Percentiles rank a stretch among this genome's conserved stretches.
These are phyloP conservation scores for Bocquillonia castaneifolia DNA, from an alignment of 441 rosid genomes.

Conservation along the genomic window DNA sequence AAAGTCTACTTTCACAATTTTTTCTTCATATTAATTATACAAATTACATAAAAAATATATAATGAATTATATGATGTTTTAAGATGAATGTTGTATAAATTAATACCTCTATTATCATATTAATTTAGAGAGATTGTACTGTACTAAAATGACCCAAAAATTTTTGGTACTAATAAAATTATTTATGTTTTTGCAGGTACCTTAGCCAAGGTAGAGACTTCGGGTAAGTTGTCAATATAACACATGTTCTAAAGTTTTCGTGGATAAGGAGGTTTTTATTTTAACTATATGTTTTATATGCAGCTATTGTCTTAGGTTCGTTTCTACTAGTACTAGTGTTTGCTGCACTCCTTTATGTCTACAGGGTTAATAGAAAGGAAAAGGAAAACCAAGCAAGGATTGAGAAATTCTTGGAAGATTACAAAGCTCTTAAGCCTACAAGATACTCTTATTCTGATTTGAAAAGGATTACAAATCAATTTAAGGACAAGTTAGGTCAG, in stretches of 20 bases:
- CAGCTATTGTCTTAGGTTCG: conserved; percentile 10
- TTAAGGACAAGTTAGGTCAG: conserved; percentile 28
- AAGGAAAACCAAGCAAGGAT: conserved; percentile 16
- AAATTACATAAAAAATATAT: no score
- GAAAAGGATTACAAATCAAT: conserved; percentile 27
- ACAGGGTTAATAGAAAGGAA: neutral
- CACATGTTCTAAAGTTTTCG: neutral
- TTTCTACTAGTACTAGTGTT: neutral
- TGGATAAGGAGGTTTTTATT: no score
- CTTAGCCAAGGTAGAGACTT: neutral
- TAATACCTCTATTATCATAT: no score
- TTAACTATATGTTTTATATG: neutral
- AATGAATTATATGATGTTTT: no score
- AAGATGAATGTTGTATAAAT: no score
- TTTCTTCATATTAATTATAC: no score
- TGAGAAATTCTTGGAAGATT: conserved; percentile 26
- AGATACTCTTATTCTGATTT: conserved; percentile 26
- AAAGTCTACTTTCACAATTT: no score
- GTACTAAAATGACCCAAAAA: no score
- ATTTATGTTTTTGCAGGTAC: neutral
- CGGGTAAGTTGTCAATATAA: neutral
- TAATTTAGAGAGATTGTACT: no score
- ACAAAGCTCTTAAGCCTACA: conserved; percentile 25
- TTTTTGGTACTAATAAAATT: neutral
- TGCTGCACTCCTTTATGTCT: neutral